Conservation (phyloP, 73 alveolate species). For the Uronychia binucleata region DNA sequence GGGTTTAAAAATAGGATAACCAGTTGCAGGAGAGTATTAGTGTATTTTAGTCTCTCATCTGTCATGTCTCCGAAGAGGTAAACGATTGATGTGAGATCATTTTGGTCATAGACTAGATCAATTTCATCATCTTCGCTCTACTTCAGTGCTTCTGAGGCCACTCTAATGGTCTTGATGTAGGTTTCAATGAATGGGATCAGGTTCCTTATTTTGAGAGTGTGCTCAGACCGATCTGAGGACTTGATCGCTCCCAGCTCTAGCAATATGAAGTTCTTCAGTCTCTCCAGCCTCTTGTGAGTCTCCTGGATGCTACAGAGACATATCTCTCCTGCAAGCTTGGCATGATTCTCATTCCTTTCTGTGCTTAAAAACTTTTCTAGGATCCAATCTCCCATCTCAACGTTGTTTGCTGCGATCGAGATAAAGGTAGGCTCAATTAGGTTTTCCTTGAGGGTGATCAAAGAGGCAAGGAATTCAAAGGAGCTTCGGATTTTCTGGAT, state of each 20-base stretch:
- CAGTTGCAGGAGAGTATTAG: not conserved
- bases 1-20: not conserved
- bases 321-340: constrained; percentile 48
- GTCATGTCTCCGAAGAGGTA: not conserved
- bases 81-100: not conserved
- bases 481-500: constrained; percentile 35
- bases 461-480: constrained; percentile 29
- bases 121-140: not conserved
- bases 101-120: not conserved
- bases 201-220: not conserved
- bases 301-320: constrained; percentile 22
- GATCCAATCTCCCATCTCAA: constrained; percentile 60
- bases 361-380: constrained; percentile 18
- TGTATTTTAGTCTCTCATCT: not conserved
- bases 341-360: constrained; percentile 11
- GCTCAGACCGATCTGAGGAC: constrained; percentile 13
- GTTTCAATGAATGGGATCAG: constrained; percentile 30
- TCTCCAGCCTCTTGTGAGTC: constrained; percentile 16
- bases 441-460: constrained; percentile 21
- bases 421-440: constrained; percentile 56
- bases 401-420: constrained; percentile 43
- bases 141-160: constrained; percentile 12
- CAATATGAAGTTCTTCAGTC: constrained; percentile 21
- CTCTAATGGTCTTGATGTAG: constrained; percentile 25
- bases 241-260: not conserved